phyloP scores from a whole-genome alignment of 495 filamentous ascomycete genomes.

The Aspergillus asperescens region DNA sequence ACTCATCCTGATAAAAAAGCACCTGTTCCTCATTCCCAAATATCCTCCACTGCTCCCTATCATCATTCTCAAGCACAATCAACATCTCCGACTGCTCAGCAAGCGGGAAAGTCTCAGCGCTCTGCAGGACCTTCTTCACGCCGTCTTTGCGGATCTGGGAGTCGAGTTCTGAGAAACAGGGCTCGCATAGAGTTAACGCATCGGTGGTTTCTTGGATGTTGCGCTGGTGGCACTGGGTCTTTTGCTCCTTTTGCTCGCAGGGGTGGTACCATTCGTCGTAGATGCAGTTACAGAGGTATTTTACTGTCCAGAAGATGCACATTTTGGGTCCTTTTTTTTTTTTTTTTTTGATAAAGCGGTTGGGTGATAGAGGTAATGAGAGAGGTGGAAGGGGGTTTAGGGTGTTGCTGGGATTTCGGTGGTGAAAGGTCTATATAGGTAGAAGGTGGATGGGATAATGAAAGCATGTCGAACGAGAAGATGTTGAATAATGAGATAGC shows the following conservation, averaged over 20 bases:
- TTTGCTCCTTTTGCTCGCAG: no score
- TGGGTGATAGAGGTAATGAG: not conserved
- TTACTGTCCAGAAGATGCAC: not conserved
- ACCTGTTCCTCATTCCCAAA: not conserved
- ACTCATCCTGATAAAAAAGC: not conserved
- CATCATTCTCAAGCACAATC: not conserved
- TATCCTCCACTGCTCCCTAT: not conserved
- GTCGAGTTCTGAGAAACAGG: not conserved
- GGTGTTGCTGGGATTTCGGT: no score
- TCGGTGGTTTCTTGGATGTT: not conserved
- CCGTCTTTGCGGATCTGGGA: not conserved
- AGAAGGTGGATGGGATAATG: no score
- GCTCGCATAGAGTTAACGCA: not conserved
- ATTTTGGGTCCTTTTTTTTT: not conserved
- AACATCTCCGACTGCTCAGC: not conserved
- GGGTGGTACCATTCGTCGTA: not conserved
- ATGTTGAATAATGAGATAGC: no score
- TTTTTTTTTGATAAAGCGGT: not conserved
- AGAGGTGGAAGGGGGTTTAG: not conserved
- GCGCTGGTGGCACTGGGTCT: not conserved
- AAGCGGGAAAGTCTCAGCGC: not conserved
- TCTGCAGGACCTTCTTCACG: not conserved
- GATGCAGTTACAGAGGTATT: constrained; percentile 6
- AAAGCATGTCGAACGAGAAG: no score
- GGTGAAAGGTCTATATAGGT: no score